phyloP scores from a whole-genome alignment of 306 rosid species.

The barrel medic (Medicago truncatula) region MtrunA17r5.0-ANR NC_053049.1:41548501-41549000 shows the following conservation, averaged over 20 bases:
- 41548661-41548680: conserved; percentile 63
- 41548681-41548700: conserved; percentile 59
- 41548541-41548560: neutral
- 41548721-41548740: conserved; percentile 73
- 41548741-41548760: conserved; percentile 77
- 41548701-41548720: conserved; percentile 78
- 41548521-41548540: neutral
- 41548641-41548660: conserved; percentile 80
- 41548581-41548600: conserved; percentile 48
- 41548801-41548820: neutral
- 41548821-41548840: too few relatives aligned
- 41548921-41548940: too few relatives aligned
- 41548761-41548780: conserved; percentile 69
- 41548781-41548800: conserved; percentile 2
- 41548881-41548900: too few relatives aligned
- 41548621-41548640: conserved; percentile 96
- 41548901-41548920: too few relatives aligned
- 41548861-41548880: too few relatives aligned
- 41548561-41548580: neutral
- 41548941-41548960: too few relatives aligned
- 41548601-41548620: conserved; percentile 97
- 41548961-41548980: too few relatives aligned
- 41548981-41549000: too few relatives aligned
- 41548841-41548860: too few relatives aligned
- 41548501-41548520: conserved; percentile 69